Base-by-base conservation (phyloP, 106 monocot species). In the Triglochin maritima region DNA sequence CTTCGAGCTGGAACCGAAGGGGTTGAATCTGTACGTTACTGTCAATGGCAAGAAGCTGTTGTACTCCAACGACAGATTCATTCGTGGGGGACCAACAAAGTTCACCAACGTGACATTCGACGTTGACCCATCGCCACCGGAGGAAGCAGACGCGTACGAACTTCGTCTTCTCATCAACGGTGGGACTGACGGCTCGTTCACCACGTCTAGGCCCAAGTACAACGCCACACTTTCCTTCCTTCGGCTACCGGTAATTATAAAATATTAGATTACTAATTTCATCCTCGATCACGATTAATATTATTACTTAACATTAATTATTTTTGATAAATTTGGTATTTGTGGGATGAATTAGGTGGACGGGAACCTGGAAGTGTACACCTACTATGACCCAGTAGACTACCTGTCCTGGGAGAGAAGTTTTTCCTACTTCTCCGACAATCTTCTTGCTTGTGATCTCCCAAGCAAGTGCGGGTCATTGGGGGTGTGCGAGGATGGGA, bases 401-500 rank as follows among this genome's bases (percentile, higher is more conserved):
- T 54, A 4, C 16, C 13, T 7, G 3, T 54, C 54, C 9, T 73
- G 72, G 72, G 56, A 65, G 53, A 45, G 64, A 45, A 65, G 45
- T n/a, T 63, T 44, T 44, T 16, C 63, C 56, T 57, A 47, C 64
- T 69, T 76, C 62, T 62, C 46, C 17, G n/a, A 44, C 13, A 60
- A 46, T 49, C 67, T 75, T 7, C 44, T 57, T 5, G 68, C 17
- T 4, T 90, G 89, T 63, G 16, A 52, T 3, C 57, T 83, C 69
- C 83, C 83, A 48, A 61, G 47, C 42, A 79, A 62, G 57, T 90
- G 89, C 51, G 83, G 83, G 0, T 14, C 7, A 1, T 65, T 86
- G 10, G 89, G 83, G 0, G 57, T 83, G 50, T 86, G 84, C 71
- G 41, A 79, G 57, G 70, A 72, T n/a, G 79, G 79, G 57, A 84